These are phyloP conservation scores for Physcomitrium patens DNA, from an alignment of 225 moss, liverwort and hornwort genomes.

Conservation along the genomic window DNA sequence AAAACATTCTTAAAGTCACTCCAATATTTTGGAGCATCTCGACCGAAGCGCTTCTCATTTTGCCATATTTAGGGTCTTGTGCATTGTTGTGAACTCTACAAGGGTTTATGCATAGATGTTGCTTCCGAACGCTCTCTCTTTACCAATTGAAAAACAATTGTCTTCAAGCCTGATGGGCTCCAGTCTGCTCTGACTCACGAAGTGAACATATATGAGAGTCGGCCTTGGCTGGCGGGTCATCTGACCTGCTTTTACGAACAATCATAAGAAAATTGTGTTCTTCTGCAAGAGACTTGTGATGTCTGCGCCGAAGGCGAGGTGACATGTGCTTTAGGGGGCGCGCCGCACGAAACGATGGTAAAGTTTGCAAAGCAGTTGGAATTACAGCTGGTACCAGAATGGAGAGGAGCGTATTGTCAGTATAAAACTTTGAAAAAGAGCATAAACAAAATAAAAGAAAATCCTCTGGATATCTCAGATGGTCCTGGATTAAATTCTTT, in stretches of 20 bases:
- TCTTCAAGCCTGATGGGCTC: background rate
- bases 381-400: conserved; percentile 60
- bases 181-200: background rate
- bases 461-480: conserved; percentile 32
- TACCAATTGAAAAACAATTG: background rate
- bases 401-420: conserved; percentile 64
- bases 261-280: background rate
- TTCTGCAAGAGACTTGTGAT: conserved; percentile 1
- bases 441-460: conserved; percentile 43
- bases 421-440: conserved; percentile 63
- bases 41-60: background rate
- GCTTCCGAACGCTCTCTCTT: background rate
- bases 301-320: background rate
- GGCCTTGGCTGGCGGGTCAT: conserved; percentile 35
- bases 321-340: conserved; percentile 18
- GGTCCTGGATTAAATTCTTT: conserved; percentile 25
- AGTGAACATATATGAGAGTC: conserved; percentile 35
- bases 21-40: conserved; percentile 1
- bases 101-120: background rate
- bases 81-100: background rate
- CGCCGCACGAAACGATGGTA: conserved; percentile 44
- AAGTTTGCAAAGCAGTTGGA: conserved; percentile 64
- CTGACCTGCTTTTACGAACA: conserved; percentile 24
- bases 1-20: background rate
- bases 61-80: background rate